A percentile compares a stretch with the other conserved stretches of the same genome.
Conservation (phyloP, 2,329 filamentous ascomycete species). For the Alternaria consortialis region DNA sequence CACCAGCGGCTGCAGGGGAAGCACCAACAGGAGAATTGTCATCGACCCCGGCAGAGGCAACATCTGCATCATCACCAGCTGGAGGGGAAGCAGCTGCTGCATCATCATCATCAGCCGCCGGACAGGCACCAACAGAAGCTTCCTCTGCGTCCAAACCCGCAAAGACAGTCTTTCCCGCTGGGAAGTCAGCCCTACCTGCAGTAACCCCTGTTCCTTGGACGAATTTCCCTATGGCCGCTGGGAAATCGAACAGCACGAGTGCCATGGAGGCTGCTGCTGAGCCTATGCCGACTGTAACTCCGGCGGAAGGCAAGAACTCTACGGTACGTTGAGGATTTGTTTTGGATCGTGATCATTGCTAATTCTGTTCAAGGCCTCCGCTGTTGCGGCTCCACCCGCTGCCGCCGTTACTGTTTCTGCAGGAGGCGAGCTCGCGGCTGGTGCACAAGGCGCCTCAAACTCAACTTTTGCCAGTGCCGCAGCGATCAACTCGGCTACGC, state of each 20-base stretch:
- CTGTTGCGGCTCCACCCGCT: not conserved
- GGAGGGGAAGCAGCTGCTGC: not conserved
- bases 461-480: conserved; percentile 18
- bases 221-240: conserved; percentile 6
- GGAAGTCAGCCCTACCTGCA: conserved; percentile 12
- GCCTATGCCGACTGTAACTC: conserved; percentile 7
- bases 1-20: conserved; percentile 1
- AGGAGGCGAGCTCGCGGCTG: conserved; percentile 21
- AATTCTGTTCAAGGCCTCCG: not conserved
- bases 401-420: conserved; percentile 25
- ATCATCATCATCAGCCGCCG: not conserved
- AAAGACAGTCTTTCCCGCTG: conserved; percentile 8
- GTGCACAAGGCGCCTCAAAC: conserved; percentile 17
- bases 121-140: not conserved
- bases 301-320: conserved; percentile 18
- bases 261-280: not conserved
- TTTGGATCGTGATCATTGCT: not conserved
- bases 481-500: conserved; percentile 31
- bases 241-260: not conserved
- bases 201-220: conserved; percentile 14
- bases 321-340: conserved; percentile 20
- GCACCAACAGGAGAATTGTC: not conserved
- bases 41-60: not conserved
- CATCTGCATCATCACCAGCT: not conserved
- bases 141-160: not conserved